These are phyloP conservation scores for Leccinum boreale DNA, from an alignment of 768 basidiomycete genomes.

Conservation along the genomic window DNA sequence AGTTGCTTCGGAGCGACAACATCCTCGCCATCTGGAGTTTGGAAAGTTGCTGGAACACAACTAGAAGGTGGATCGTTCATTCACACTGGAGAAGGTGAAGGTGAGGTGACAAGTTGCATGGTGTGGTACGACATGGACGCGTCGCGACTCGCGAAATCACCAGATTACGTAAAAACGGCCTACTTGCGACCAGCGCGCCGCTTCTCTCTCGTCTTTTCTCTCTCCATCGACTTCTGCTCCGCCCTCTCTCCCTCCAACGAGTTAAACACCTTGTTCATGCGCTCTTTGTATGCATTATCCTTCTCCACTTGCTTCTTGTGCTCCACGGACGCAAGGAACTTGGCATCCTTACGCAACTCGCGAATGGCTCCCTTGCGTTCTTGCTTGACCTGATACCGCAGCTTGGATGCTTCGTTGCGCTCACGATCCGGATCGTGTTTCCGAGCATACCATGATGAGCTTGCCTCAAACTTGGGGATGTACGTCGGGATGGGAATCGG, in stretches of 20 bases:
- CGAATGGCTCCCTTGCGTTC: conserved; percentile 96
- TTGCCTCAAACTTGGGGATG: conserved; percentile 87
- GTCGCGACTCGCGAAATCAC: background rate
- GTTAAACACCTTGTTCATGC: conserved; percentile 79
- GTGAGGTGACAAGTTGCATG: background rate
- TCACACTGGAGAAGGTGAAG: background rate
- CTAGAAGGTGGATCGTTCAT: conserved; percentile 29
- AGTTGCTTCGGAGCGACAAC: conserved; percentile 37
- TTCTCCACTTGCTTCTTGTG: conserved; percentile 83
- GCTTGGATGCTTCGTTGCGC: conserved; percentile 79
- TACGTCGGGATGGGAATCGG: conserved; percentile 94
- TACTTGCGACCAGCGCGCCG: conserved; percentile 74
- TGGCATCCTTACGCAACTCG: conserved; percentile 92
- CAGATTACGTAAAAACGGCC: background rate
- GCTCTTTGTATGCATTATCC: conserved; percentile 73
- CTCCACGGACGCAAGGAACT: conserved; percentile 87
- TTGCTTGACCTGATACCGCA: conserved; percentile 88
- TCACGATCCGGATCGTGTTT: conserved; percentile 90
- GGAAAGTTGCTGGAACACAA: conserved; percentile 29
- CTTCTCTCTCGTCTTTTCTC: conserved; percentile 76
- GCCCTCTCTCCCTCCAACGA: conserved; percentile 84
- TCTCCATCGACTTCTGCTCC: conserved; percentile 90
- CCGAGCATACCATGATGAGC: conserved; percentile 70
- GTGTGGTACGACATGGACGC: background rate
- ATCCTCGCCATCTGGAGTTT: conserved; percentile 26